These are phyloP conservation scores for Tricholomella constricta DNA, from an alignment of 768 basidiomycete species.

Conservation along the genomic window DNA sequence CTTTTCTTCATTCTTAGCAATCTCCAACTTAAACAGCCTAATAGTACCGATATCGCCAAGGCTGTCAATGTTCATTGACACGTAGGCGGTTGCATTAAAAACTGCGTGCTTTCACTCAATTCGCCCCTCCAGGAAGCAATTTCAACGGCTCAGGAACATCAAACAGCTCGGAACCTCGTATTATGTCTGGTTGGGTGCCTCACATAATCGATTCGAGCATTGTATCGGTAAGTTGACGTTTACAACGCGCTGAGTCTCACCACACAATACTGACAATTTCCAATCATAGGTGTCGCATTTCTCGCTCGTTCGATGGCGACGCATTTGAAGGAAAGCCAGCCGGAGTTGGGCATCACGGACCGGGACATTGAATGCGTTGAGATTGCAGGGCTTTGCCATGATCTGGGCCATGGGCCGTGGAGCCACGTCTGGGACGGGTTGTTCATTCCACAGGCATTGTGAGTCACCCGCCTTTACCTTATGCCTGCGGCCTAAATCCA, in stretches of 20 bases:
- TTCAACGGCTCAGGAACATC: slow-evolving; percentile 74
- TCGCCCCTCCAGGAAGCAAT: slow-evolving; percentile 53
- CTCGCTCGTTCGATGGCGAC: slow-evolving; percentile 66
- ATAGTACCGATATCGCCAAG: slow-evolving; percentile 39
- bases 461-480: slow-evolving; percentile 24
- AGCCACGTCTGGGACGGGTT: slow-evolving; percentile 80
- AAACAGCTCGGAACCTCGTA: slow-evolving; percentile 82
- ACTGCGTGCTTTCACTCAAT: slow-evolving; percentile 5
- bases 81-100: slow-evolving; percentile 44
- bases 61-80: slow-evolving; percentile 59
- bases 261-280: background rate
- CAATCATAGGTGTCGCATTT: slow-evolving; percentile 66
- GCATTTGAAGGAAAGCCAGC: slow-evolving; percentile 59
- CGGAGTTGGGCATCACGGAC: slow-evolving; percentile 62
- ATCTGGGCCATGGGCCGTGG: slow-evolving; percentile 86
- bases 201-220: slow-evolving; percentile 85
- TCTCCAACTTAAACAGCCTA: no score
- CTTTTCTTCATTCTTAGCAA: background rate
- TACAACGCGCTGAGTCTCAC: background rate
- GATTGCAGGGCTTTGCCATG: slow-evolving; percentile 81
- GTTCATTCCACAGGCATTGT: slow-evolving; percentile 73
- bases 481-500: background rate
- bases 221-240: slow-evolving; percentile 59
- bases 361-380: slow-evolving; percentile 78
- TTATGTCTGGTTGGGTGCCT: slow-evolving; percentile 75